Base-by-base conservation (phyloP, 2,329 filamentous ascomycete species). In the Botrytis fabae region DNA sequence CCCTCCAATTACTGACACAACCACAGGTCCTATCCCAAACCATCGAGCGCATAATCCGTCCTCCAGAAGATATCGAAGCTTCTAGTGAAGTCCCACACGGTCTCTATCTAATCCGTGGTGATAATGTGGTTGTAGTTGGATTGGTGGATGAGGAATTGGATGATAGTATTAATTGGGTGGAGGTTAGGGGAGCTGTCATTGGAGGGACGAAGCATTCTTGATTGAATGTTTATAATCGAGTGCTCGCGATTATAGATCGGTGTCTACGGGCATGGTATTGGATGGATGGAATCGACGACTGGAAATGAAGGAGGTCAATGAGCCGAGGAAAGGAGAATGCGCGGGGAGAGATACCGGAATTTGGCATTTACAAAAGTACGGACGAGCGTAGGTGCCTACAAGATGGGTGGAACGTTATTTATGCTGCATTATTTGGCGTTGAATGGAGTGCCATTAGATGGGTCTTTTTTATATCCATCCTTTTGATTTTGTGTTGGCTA, bases 91-190 rank as follows among this genome's bases (percentile, higher is more conserved):
- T 96, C 28, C 90, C 92, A 7, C 89, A 98, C 75, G 96, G 96
- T 1, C 84, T 98, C 9, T 98, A 98, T 82, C 87, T 99, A 73
- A 93, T 99, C 73, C 89, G 96, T 74, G 96, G 96, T 70, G 96
- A 99, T 82, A 98, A 97, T 80, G 95, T 99, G 65, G 95, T 94
- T 75, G 87, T 97, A 25, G 93, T 96, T 73, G 96, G 96, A 2
- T 85, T 97, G 73, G 91, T 99, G 46, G 94, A 99, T 82, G 95
- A 97, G 83, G 88, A 92, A 78, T 85, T 98, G 74, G 96, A 99
- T 83, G 88, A 87, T 57, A 94, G 92, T 78, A 98, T 99, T 80
- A 91, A 98, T 84, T 99, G 96, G 96, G 87, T 88, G 32, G 91
- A 97, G 82, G 96, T 99, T 57, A 92, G 92, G 81, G 95, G 95